A percentile compares a stretch with the other conserved stretches of the same genome.
Evolutionary conservation across 331 rosid species (phyloP).

Genomic region (Quercus tomentella): DNA sequence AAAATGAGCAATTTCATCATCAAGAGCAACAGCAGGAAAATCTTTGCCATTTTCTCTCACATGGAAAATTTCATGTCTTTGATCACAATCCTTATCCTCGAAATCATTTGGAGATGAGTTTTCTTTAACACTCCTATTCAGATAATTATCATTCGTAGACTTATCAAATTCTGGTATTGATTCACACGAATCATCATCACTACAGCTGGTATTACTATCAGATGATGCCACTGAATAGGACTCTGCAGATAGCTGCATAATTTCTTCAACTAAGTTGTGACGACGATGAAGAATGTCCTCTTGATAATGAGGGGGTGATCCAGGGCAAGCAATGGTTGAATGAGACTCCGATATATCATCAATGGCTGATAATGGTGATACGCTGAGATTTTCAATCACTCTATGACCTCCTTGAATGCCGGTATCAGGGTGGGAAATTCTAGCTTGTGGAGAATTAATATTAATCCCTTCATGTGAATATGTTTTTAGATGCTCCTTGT

Average conservation of each 20-base stretch:
- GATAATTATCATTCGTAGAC: slow-evolving; percentile 20
- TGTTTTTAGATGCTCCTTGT: slow-evolving; percentile 31
- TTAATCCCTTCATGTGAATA: slow-evolving; percentile 36
- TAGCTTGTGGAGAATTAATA: slow-evolving; percentile 33
- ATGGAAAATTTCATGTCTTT: slow-evolving; percentile 27
- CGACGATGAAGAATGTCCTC: slow-evolving; percentile 91
- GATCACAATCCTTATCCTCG: slow-evolving; percentile 30
- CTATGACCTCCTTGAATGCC: slow-evolving; percentile 27
- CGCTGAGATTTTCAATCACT: slow-evolving; percentile 37
- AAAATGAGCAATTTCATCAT: slow-evolving; percentile 19
- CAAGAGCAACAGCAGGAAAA: slow-evolving; percentile 32
- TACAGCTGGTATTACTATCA: slow-evolving; percentile 85
- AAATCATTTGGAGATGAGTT: slow-evolving; percentile 25
- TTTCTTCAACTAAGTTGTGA: slow-evolving; percentile 86
- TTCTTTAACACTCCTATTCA: slow-evolving; percentile 35
- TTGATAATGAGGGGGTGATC: slow-evolving; percentile 94
- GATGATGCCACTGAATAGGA: slow-evolving; percentile 90
- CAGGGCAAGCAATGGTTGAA: slow-evolving; percentile 55
- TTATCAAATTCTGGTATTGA: slow-evolving; percentile 38
- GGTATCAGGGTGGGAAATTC: slow-evolving; percentile 27
- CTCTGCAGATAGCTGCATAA: slow-evolving; percentile 84
- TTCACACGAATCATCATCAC: slow-evolving; percentile 58
- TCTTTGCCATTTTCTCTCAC: slow-evolving; percentile 48
- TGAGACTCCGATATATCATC: slow-evolving; percentile 58
- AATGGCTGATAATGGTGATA: slow-evolving; percentile 48